These are phyloP conservation scores for Asterophora parasitica DNA, from an alignment of 768 basidiomycete species.

Conservation along the genomic window DNA sequence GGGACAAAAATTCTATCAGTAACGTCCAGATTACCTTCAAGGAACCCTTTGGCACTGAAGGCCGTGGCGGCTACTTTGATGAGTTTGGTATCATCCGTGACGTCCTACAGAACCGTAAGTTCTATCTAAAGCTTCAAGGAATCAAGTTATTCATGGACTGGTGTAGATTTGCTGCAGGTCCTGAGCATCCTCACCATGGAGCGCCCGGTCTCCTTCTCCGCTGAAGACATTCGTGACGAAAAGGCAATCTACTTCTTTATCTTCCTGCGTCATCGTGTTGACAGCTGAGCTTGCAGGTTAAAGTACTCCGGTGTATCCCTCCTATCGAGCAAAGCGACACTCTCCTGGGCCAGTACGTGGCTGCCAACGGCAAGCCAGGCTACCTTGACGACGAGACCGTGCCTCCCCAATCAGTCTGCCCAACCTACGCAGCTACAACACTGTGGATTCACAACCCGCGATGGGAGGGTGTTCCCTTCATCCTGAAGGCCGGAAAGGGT, in stretches of 20 bases:
- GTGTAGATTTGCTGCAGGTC: slow-evolving; percentile 87
- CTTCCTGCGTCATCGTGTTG: slow-evolving; percentile 1
- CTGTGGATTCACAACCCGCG: slow-evolving; percentile 92
- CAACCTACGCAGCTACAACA: slow-evolving; percentile 89
- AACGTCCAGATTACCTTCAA: slow-evolving; percentile 99
- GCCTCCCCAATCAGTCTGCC: slow-evolving; percentile 86
- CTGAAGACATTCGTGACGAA: slow-evolving; percentile 97
- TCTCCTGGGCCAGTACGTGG: slow-evolving; percentile 92
- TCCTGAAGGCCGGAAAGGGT: slow-evolving; percentile 98
- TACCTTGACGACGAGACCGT: slow-evolving; percentile 97
- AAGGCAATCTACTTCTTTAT: slow-evolving; percentile 54
- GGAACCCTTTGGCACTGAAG: slow-evolving; percentile 98
- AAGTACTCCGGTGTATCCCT: slow-evolving; percentile 89
- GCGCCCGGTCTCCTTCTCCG: slow-evolving; percentile 92
- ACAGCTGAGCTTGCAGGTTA: slow-evolving; percentile 56
- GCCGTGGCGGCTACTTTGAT: slow-evolving; percentile 99
- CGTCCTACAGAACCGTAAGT: slow-evolving; percentile 95
- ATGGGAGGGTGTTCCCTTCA: slow-evolving; percentile 99
- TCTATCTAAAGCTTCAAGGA: slow-evolving; percentile 4
- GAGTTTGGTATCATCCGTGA: slow-evolving; percentile 99
- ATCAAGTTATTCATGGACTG: slow-evolving; percentile 14
- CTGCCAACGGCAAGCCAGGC: slow-evolving; percentile 91
- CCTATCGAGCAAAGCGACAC: slow-evolving; percentile 73
- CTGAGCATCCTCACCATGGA: slow-evolving; percentile 96
- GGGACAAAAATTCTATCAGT: slow-evolving; percentile 95